Evolutionary conservation across 805 yeast genomes (phyloP).

Genomic region (Suhomyces xylopsoci): DNA sequence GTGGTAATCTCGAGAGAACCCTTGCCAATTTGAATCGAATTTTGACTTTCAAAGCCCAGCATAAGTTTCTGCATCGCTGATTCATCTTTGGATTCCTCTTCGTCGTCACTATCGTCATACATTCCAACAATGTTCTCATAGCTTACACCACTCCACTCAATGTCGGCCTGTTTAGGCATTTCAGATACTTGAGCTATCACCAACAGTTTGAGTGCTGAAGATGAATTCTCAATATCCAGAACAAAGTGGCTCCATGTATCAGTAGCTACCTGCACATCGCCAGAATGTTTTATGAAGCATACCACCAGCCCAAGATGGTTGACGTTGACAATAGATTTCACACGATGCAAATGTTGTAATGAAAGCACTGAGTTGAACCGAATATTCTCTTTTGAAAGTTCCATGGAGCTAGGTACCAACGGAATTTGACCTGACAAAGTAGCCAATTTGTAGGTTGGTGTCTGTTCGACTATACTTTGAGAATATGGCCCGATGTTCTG

Average conservation of each 20-base stretch:
- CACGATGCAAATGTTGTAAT: constrained; percentile 69
- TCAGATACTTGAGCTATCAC: constrained; percentile 53
- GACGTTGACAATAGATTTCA: constrained; percentile 53
- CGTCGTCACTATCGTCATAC: constrained; percentile 40
- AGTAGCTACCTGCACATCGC: constrained; percentile 26
- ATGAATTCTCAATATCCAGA: constrained; percentile 13
- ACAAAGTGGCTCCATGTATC: constrained; percentile 47
- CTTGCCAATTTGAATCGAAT: neutral
- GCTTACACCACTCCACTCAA: constrained; percentile 75
- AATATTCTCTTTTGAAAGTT: constrained; percentile 22
- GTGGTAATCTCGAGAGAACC: constrained; percentile 1
- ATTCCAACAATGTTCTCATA: constrained; percentile 36
- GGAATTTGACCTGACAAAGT: constrained; percentile 90
- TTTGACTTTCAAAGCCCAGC: neutral
- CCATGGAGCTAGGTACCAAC: constrained; percentile 70
- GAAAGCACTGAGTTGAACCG: constrained; percentile 49
- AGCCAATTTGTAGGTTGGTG: constrained; percentile 43
- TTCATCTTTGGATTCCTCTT: neutral
- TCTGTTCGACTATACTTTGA: constrained; percentile 60
- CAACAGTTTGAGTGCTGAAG: constrained; percentile 24
- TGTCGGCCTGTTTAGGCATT: constrained; percentile 60
- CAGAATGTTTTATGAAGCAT: constrained; percentile 49
- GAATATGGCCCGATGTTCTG: constrained; percentile 98
- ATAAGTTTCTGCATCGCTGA: neutral
- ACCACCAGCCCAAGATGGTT: constrained; percentile 44